Evolutionary conservation across 257 asterid genomes (phyloP).

Genomic region (Solanum chmielewskii): DNA sequence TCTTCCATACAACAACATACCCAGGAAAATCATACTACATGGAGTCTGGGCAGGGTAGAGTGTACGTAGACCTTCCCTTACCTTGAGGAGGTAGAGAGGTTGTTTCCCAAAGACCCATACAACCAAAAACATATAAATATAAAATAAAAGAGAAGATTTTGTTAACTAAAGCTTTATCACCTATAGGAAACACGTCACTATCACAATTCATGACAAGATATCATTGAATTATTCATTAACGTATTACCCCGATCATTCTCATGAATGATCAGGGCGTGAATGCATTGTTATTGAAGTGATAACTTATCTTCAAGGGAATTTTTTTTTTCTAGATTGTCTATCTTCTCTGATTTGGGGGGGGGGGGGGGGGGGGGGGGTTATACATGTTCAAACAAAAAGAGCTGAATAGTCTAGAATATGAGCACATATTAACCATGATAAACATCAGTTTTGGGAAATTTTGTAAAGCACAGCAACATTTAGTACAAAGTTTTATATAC

Average conservation of each 20-base stretch:
- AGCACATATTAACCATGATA: neutral
- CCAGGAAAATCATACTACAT: neutral
- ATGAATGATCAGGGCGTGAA: neutral
- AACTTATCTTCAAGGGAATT: neutral
- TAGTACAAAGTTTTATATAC: constrained; percentile 20
- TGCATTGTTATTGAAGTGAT: neutral
- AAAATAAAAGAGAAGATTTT: neutral
- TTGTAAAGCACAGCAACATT: neutral
- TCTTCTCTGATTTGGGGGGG: neutral
- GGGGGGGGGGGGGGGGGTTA: neutral
- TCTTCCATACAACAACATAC: neutral
- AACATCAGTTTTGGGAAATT: neutral
- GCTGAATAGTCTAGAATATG: neutral
- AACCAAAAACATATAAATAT: neutral
- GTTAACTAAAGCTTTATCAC: neutral
- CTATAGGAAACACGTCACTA: neutral
- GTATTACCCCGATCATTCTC: neutral
- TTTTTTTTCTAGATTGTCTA: neutral
- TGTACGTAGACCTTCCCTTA: neutral
- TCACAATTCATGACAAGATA: neutral
- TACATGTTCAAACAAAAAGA: neutral
- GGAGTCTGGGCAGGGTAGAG: neutral
- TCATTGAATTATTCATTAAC: neutral
- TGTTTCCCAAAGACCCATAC: neutral
- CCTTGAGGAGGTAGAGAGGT: neutral